phyloP scores from a whole-genome alignment of 495 filamentous ascomycete species.

The Penicillium flavigenum region DNA sequence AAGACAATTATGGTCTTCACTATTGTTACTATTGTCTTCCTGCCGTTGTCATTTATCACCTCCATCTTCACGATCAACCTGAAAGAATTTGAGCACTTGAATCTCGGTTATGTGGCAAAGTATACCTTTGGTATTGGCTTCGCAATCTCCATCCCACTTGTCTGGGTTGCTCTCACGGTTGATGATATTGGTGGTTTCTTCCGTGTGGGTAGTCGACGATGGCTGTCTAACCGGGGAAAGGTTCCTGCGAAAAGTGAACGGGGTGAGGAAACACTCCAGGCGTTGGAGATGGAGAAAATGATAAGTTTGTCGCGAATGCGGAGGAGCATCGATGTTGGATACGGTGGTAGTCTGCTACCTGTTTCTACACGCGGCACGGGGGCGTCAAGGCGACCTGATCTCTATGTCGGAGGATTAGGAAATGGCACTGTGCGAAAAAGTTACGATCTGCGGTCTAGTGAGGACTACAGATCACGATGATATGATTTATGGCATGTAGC shows the following conservation, averaged over 20 bases:
- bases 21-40: conserved; percentile 67
- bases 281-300: conserved; percentile 36
- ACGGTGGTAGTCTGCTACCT: conserved; percentile 34
- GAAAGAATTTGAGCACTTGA: conserved; percentile 50
- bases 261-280: conserved; percentile 9
- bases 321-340: conserved; percentile 33
- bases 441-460: conserved; percentile 21
- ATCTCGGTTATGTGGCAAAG: conserved; percentile 58
- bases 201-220: conserved; percentile 30
- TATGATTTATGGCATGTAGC: conserved; percentile 18
- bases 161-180: conserved; percentile 57
- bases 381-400: conserved; percentile 10
- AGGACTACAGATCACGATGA: conserved; percentile 24
- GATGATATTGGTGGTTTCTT: conserved; percentile 54
- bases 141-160: conserved; percentile 62
- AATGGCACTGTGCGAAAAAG: conserved; percentile 19
- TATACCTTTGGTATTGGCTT: conserved; percentile 68
- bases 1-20: conserved; percentile 76
- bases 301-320: conserved; percentile 30
- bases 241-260: neutral
- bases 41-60: conserved; percentile 66
- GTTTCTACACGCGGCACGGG: conserved; percentile 34
- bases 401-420: conserved; percentile 15
- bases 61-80: conserved; percentile 68
- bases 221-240: conserved; percentile 23